Base-by-base conservation (phyloP, 2,329 filamentous ascomycete species). In the Aspergillus fischeri region DNA sequence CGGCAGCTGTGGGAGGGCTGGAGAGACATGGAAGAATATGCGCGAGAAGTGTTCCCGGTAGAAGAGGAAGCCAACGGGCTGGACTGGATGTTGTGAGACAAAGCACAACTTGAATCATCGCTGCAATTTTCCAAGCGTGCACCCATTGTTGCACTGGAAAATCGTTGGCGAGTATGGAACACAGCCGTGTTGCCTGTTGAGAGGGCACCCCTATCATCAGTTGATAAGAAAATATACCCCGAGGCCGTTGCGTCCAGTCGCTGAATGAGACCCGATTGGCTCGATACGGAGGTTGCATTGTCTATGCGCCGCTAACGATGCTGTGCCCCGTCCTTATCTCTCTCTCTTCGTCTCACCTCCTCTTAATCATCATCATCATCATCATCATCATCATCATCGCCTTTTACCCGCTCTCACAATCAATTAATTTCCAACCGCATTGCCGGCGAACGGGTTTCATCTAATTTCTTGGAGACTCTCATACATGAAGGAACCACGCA, bases 51-150 rank as follows among this genome's bases (percentile, higher is more conserved):
- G 28, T 97, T 97, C 67, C 91, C 91, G 0, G 83, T 97, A 11
- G 94, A 99, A 74, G 94, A 99, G 76, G 89, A 92, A 65, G 91
- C 92, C 32, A 97, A 97, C 71, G 93, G 93, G 4, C 78, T 94
- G 69, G 91, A 89, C 17, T 99, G 94, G 94, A 97, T 97, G 93
- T 62, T 77, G 53, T 77, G 58, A 68, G 61, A 57, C 60, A 29
- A 45, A 53, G 50, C 47, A 38, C 59, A 55, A 50, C 55, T 60
- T 49, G 52, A 55, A 52, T 56, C 54, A 58, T 55, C 49, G 57
- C 50, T 53, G 48, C 49, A 47, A 57, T 48, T 58, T 60, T 51
- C 32, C 24, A 41, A 14, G 10, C 4, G 29, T 32, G 29, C 29
- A 32, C 4, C 6, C 14, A 50, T 56, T 61, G 41, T 14, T 35